phyloP scores from a whole-genome alignment of 2,329 filamentous ascomycete genomes.

The Hypomyces rosellus region DNA sequence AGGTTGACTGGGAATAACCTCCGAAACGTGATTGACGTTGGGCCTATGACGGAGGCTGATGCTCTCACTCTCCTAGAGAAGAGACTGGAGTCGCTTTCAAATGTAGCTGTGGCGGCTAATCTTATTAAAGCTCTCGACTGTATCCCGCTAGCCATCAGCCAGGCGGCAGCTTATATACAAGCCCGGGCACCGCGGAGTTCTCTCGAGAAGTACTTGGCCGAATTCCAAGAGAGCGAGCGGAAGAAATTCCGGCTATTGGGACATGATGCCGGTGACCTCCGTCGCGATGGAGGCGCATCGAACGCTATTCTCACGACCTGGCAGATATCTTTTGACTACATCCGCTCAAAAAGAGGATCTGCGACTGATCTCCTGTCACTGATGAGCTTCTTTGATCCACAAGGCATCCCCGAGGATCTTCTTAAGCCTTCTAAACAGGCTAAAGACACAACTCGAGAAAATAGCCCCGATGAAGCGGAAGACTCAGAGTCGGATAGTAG shows the following conservation, averaged over 20 bases:
- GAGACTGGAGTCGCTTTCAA: conserved; percentile 14
- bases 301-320: background rate
- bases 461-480: no score
- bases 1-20: conserved; percentile 14
- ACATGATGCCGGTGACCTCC: background rate
- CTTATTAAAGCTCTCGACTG: conserved; percentile 24
- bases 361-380: no score
- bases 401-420: no score
- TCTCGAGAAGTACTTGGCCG: conserved; percentile 30
- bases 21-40: no score
- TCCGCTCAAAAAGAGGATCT: conserved; percentile 17
- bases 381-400: no score
- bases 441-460: no score
- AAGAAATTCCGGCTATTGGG: background rate
- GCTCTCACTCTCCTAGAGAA: conserved; percentile 25
- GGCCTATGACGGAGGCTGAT: conserved; percentile 15
- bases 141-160: conserved; percentile 29
- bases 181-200: conserved; percentile 21
- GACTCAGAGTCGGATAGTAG: background rate
- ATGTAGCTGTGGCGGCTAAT: conserved; percentile 13
- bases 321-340: conserved; percentile 22
- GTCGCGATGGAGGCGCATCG: background rate
- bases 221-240: conserved; percentile 19
- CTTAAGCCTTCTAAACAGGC: no score
- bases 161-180: conserved; percentile 29